These are phyloP conservation scores for Alternaria triticina DNA, from an alignment of 2,329 filamentous ascomycete genomes.

Conservation along the genomic window DNA sequence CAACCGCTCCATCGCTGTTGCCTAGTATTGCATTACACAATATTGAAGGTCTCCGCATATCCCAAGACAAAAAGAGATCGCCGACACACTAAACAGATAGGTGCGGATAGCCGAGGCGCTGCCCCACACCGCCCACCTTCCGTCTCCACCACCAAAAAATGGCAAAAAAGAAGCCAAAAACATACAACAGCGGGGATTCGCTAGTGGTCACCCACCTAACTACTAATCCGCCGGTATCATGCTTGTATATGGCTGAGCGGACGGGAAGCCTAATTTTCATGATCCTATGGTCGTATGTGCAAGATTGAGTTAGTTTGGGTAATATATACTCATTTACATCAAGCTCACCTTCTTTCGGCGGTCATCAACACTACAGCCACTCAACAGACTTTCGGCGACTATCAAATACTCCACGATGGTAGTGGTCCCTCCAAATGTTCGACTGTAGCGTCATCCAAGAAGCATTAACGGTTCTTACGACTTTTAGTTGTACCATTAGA, in stretches of 20 bases:
- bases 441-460: background rate
- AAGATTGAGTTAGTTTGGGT: fast-evolving
- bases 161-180: background rate
- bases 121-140: background rate
- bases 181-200: background rate
- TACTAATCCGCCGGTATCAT: background rate
- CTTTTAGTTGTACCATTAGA: background rate
- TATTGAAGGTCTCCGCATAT: too few species aligned
- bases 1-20: too few species aligned
- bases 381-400: background rate
- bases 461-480: background rate
- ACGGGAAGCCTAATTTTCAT: background rate
- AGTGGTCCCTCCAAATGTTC: background rate
- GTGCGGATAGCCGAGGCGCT: background rate
- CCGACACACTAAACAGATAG: background rate
- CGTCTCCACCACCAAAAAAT: background rate
- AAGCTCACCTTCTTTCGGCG: background rate
- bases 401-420: background rate
- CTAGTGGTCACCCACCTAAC: background rate
- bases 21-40: too few species aligned
- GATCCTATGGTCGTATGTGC: background rate
- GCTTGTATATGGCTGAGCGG: background rate
- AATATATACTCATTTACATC: fast-evolving
- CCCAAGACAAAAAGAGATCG: too few species aligned
- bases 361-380: background rate